Percentiles rank a stretch among this genome's conserved stretches.
phyloP scores from a whole-genome alignment of 148 eudicot genomes.

The Rhododendron mucronatum region DNA sequence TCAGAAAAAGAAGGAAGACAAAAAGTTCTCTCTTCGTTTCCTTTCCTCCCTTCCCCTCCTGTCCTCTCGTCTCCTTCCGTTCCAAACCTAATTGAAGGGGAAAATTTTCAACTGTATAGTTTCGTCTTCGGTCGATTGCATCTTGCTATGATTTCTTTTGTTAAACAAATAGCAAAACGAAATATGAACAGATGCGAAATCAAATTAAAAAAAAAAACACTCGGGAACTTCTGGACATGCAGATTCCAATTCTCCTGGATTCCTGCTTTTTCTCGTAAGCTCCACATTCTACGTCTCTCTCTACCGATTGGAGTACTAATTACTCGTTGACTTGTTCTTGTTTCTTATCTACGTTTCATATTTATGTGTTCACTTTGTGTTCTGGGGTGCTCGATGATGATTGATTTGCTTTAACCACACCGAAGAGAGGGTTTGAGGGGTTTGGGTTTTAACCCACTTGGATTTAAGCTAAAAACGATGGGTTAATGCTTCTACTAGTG shows the following conservation, averaged over 20 bases:
- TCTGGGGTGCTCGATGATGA: constrained; percentile 36
- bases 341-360: background rate
- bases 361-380: background rate
- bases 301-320: background rate
- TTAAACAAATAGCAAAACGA: constrained; percentile 6
- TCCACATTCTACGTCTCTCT: background rate
- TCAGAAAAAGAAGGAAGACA: no score
- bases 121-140: background rate
- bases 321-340: background rate
- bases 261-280: constrained; percentile 10
- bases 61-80: no score
- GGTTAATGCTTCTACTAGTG: background rate
- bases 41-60: no score
- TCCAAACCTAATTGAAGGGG: background rate
- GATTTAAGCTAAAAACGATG: constrained; percentile 7
- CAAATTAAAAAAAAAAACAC: background rate
- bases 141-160: constrained; percentile 2
- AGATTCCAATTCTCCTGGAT: constrained; percentile 3
- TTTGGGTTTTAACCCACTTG: background rate
- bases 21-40: no score
- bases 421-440: constrained; percentile 20
- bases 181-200: constrained; percentile 6
- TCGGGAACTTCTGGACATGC: constrained; percentile 9
- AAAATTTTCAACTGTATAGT: background rate
- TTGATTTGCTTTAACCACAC: constrained; percentile 50